Evolutionary conservation across 2,329 filamentous ascomycete genomes (phyloP).

Genomic region (Botrytis aclada): DNA sequence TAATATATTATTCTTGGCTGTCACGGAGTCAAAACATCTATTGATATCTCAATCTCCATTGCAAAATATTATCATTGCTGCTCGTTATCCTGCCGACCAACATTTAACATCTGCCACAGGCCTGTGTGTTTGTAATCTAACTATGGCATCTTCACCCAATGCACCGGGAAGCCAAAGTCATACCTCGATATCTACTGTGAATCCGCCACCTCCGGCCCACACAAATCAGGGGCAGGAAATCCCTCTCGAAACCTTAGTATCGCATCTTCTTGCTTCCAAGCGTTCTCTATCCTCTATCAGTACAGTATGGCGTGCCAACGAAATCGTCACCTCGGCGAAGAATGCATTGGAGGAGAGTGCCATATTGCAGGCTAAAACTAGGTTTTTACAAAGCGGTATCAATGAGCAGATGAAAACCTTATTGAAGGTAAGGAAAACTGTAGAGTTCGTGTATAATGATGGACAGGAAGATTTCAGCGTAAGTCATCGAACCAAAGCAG

Average conservation of each 20-base stretch:
- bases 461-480: constrained; percentile 56
- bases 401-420: constrained; percentile 54
- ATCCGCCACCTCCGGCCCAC: constrained; percentile 28
- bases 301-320: constrained; percentile 80
- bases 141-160: constrained; percentile 17
- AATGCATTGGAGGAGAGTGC: constrained; percentile 74
- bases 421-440: constrained; percentile 47
- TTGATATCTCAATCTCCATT: background rate
- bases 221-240: constrained; percentile 30
- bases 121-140: background rate
- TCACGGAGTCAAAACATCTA: background rate
- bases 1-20: background rate
- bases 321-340: constrained; percentile 75
- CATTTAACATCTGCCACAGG: background rate
- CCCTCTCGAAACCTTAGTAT: constrained; percentile 73
- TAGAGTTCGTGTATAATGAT: constrained; percentile 55
- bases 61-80: background rate
- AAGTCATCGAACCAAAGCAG: background rate
- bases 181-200: constrained; percentile 28
- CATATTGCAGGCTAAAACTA: constrained; percentile 65
- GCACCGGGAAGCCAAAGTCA: constrained; percentile 27
- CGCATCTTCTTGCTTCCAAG: constrained; percentile 82
- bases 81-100: background rate
- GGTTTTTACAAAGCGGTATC: constrained; percentile 64
- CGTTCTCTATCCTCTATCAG: constrained; percentile 80